Evolutionary conservation across 2,329 filamentous ascomycete genomes (phyloP).

Genomic region (Diaporthe eres): DNA sequence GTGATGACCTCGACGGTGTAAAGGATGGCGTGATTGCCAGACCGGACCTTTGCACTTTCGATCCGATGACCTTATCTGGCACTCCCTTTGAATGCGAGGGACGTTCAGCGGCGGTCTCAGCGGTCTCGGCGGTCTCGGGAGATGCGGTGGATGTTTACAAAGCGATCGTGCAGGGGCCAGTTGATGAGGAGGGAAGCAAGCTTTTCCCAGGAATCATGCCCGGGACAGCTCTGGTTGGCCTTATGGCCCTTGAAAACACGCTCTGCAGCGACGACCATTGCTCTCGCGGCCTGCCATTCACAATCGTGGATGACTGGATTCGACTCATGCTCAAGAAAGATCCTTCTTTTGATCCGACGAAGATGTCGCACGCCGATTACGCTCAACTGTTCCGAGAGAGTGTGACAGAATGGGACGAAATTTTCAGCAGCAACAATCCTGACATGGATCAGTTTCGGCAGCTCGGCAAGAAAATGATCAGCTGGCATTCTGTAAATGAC

Average conservation of each 20-base stretch:
- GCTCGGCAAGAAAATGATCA: background rate
- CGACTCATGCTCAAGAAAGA: background rate
- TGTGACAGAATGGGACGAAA: conserved; percentile 1
- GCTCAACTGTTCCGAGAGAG: background rate
- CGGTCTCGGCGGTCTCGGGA: background rate
- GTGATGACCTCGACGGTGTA: conserved; percentile 63
- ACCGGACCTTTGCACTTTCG: conserved; percentile 50
- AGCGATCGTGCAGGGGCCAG: background rate
- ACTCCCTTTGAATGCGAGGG: conserved; percentile 43
- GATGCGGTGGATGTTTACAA: background rate
- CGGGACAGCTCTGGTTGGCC: conserved; percentile 4
- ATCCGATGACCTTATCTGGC: conserved; percentile 48
- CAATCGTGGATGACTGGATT: background rate
- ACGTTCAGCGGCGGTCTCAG: background rate
- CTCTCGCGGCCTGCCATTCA: conserved; percentile 5
- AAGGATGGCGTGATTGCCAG: conserved; percentile 56
- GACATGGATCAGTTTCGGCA: background rate
- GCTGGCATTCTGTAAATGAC: background rate
- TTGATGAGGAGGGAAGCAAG: background rate
- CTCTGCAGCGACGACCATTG: background rate
- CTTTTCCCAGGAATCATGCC: background rate
- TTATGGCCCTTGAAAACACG: background rate
- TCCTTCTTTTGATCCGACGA: background rate
- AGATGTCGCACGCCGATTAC: background rate
- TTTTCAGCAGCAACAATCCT: background rate